phyloP scores from a whole-genome alignment of 176 grass and related monocot species.

The Saccharum spontaneum region DNA sequence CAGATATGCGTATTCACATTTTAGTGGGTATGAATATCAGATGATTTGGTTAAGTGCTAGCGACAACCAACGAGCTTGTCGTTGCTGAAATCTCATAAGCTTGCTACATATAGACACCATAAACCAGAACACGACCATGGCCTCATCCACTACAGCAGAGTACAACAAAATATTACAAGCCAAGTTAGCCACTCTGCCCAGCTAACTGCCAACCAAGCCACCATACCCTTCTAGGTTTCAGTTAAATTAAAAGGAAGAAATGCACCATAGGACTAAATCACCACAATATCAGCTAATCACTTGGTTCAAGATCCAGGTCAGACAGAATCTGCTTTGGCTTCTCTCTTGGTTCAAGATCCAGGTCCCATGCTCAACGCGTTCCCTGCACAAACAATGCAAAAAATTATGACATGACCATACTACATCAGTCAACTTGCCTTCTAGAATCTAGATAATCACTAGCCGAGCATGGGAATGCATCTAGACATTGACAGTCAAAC shows the following conservation, averaged over 20 bases:
- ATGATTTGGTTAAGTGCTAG: neutral
- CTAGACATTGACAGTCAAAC: conserved; percentile 49
- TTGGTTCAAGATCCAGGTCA: neutral
- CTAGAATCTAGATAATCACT: neutral
- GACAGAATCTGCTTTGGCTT: neutral
- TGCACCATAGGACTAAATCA: too few species aligned
- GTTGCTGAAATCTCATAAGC: neutral
- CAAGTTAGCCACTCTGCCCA: neutral
- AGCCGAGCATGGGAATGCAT: neutral
- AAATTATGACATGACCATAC: neutral
- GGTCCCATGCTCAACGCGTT: neutral
- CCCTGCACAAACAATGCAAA: neutral
- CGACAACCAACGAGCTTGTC: neutral
- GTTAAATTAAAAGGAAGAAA: too few species aligned
- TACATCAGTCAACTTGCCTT: neutral
- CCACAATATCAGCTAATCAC: neutral
- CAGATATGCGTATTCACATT: too few species aligned
- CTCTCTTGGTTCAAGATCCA: neutral
- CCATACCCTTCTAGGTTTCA: too few species aligned
- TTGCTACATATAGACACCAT: neutral
- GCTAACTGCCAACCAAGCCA: neutral
- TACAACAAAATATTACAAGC: neutral
- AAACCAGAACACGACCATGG: neutral
- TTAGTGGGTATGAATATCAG: too few species aligned
- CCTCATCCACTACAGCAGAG: neutral